phyloP scores from a whole-genome alignment of 345 rosid genomes.

The Cardamine occulta region DNA sequence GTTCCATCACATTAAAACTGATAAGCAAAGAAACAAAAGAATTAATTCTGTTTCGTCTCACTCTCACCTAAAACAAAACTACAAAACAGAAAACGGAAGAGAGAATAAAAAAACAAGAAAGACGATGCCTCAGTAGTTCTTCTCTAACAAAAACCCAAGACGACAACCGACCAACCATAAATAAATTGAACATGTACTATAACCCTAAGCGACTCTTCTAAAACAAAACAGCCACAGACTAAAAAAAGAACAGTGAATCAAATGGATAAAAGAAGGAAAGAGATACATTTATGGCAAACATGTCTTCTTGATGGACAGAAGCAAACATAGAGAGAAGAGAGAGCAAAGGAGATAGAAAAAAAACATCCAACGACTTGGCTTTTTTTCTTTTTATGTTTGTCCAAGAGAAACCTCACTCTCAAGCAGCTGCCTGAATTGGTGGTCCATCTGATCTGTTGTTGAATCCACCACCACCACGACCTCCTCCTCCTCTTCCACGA shows the following conservation, averaged over 20 bases:
- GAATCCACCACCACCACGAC: constrained; percentile 59
- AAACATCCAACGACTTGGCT: constrained; percentile 42
- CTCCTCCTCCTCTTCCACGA: constrained; percentile 42
- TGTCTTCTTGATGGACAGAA: constrained; percentile 41
- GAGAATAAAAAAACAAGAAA: background rate
- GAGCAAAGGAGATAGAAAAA: constrained; percentile 24
- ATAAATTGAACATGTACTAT: constrained; percentile 31
- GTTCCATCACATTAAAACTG: constrained; percentile 42
- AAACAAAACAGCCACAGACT: constrained; percentile 26
- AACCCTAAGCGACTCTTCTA: constrained; percentile 30
- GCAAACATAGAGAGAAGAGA: constrained; percentile 34
- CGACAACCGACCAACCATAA: constrained; percentile 24
- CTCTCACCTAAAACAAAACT: constrained; percentile 44
- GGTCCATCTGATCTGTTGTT: constrained; percentile 47
- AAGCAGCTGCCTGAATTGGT: constrained; percentile 60
- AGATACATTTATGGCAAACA: constrained; percentile 40
- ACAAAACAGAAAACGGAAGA: constrained; percentile 34
- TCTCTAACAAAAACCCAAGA: constrained; percentile 40
- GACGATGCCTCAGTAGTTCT: constrained; percentile 31
- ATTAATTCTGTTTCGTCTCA: constrained; percentile 31
- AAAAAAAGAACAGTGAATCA: constrained; percentile 16
- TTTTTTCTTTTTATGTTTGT: constrained; percentile 43
- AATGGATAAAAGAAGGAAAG: background rate
- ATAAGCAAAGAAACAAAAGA: constrained; percentile 27
- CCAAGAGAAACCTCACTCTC: constrained; percentile 44